A percentile compares a stretch with the other conserved stretches of the same genome.
Conservation (phyloP, 257 asterid species). For the Jasminum sambac region DNA sequence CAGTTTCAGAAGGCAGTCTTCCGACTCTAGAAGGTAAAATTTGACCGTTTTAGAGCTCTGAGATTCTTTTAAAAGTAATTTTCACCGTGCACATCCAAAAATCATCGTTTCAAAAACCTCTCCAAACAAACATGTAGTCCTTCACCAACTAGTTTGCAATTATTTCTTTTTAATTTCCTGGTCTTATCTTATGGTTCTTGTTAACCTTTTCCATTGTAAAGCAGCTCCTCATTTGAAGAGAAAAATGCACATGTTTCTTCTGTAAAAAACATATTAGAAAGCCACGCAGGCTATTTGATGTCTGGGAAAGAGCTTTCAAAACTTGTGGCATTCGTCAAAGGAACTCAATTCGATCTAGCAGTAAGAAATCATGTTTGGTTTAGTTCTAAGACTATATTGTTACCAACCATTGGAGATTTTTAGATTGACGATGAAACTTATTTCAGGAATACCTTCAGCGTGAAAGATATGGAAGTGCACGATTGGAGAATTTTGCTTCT, state of each 20-base stretch:
- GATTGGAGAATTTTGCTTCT: conserved; percentile 86
- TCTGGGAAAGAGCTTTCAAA: conserved; percentile 97
- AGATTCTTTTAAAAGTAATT: no score
- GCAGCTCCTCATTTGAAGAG: conserved; percentile 80
- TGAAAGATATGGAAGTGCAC: conserved; percentile 92
- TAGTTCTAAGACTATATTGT: conserved; percentile 12
- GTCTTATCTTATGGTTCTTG: conserved; percentile 14
- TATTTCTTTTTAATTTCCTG: conserved; percentile 15
- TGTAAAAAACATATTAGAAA: conserved; percentile 89
- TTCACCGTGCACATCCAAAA: no score
- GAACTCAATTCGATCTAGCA: conserved; percentile 99
- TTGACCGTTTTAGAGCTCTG: background rate
- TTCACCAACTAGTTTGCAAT: conserved; percentile 7
- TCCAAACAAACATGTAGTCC: background rate
- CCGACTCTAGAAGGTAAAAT: conserved; percentile 67
- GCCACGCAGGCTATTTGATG: conserved; percentile 97
- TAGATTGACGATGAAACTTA: conserved; percentile 26
- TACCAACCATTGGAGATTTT: conserved; percentile 14
- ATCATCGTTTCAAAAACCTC: no score
- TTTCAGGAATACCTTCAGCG: conserved; percentile 95
- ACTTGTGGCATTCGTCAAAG: conserved; percentile 97
- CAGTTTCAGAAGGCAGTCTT: conserved; percentile 72
- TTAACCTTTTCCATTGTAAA: conserved; percentile 22
- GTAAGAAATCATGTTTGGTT: conserved; percentile 37
- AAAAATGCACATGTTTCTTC: conserved; percentile 91